phyloP scores from a whole-genome alignment of 208 protist species.

The Giardia muris region DNA sequence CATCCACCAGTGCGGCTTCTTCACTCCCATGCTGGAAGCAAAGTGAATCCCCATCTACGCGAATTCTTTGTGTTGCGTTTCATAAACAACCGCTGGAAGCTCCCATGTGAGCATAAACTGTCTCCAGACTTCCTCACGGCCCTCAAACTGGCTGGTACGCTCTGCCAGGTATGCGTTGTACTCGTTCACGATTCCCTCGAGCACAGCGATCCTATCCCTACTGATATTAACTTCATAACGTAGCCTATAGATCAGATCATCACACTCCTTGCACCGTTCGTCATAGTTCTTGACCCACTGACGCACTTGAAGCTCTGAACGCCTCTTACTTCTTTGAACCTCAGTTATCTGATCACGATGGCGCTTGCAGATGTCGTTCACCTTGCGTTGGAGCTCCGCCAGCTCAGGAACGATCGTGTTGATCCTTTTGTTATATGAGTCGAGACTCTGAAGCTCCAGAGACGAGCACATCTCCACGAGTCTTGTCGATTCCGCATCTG shows the following conservation, averaged over 20 bases:
- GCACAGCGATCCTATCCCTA: background rate
- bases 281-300: background rate
- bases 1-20: background rate
- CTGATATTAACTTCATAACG: background rate
- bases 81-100: background rate
- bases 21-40: background rate
- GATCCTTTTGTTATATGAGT: background rate
- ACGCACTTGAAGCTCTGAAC: background rate
- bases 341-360: background rate
- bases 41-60: background rate
- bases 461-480: background rate
- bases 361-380: background rate
- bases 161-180: background rate
- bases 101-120: background rate
- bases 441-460: background rate
- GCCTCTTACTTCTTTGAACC: background rate
- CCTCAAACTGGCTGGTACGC: background rate
- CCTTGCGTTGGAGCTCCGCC: background rate
- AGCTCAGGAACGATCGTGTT: background rate
- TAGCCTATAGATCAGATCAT: background rate
- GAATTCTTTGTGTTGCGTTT: slow-evolving; percentile 4
- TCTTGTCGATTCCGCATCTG: background rate
- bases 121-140: background rate
- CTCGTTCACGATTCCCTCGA: background rate
- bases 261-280: background rate